A percentile compares a stretch with the other conserved stretches of the same genome.
phyloP scores from a whole-genome alignment of 176 grass and related monocot genomes.

The Thinopyrum elongatum region DNA sequence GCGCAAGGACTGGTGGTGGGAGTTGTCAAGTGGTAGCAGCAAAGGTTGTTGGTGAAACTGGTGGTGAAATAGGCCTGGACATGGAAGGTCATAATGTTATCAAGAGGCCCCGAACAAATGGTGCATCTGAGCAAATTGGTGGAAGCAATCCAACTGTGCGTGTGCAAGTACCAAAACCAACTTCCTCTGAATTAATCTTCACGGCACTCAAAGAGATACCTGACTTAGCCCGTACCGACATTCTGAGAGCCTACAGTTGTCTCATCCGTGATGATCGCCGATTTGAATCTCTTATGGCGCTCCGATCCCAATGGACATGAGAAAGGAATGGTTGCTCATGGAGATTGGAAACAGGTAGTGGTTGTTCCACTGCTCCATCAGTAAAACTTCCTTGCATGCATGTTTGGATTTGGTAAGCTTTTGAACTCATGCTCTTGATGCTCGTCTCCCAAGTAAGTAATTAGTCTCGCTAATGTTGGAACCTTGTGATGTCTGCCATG shows the following conservation, averaged over 20 bases:
- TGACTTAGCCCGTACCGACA: not conserved
- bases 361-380: not conserved
- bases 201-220: not conserved
- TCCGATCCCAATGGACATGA: constrained; percentile 12
- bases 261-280: not conserved
- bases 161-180: not conserved
- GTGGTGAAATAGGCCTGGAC: not conserved
- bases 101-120: not conserved
- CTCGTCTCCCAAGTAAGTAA: no score
- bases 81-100: no score
- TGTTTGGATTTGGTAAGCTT: not conserved
- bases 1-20: not conserved
- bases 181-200: not conserved
- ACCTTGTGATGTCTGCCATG: not conserved
- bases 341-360: not conserved
- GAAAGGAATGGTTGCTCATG: constrained; percentile 33
- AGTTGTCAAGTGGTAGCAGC: not conserved
- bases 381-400: not conserved
- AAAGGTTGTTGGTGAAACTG: not conserved
- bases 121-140: not conserved
- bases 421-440: not conserved
- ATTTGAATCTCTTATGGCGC: constrained; percentile 8
- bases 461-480: not conserved
- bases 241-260: not conserved
- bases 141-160: not conserved